These are phyloP conservation scores for Alternaria conjuncta DNA, from an alignment of 2,329 filamentous ascomycete genomes.

Conservation along the genomic window DNA sequence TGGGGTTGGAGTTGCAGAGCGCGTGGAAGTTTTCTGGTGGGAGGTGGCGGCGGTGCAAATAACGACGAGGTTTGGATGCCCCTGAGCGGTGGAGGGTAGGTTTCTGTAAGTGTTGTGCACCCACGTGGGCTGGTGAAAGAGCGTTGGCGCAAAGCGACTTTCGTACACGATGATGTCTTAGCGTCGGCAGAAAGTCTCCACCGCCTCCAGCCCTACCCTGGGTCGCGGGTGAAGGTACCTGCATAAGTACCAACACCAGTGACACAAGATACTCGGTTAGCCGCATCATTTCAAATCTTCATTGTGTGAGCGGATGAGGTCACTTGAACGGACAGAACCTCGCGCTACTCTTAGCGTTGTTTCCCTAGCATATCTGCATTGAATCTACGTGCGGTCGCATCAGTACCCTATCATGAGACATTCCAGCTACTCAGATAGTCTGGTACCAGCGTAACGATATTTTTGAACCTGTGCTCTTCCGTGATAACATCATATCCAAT, in stretches of 20 bases:
- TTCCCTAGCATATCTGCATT: background rate
- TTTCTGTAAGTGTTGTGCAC: background rate
- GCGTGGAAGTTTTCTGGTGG: background rate
- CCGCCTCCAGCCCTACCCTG: constrained; percentile 42
- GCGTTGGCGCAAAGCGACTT: constrained; percentile 20
- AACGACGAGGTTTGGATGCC: background rate
- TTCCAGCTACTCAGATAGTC: background rate
- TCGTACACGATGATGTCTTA: constrained; percentile 20
- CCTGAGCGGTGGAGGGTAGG: background rate
- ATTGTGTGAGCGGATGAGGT: background rate
- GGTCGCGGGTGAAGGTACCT: constrained; percentile 8
- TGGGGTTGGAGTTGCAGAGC: background rate
- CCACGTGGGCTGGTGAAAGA: constrained; percentile 2
- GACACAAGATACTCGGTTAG: background rate
- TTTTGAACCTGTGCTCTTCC: background rate
- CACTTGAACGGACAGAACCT: background rate
- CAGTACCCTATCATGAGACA: background rate
- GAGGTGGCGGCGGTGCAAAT: background rate
- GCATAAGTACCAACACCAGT: background rate
- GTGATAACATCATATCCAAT: background rate
- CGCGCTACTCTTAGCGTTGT: background rate
- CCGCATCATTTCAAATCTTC: background rate
- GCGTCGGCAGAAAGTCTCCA: constrained; percentile 27
- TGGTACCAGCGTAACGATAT: background rate
- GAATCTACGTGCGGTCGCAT: background rate